Conservation (phyloP, 306 rosid species). For the Pterocarpus santalinus region DNA sequence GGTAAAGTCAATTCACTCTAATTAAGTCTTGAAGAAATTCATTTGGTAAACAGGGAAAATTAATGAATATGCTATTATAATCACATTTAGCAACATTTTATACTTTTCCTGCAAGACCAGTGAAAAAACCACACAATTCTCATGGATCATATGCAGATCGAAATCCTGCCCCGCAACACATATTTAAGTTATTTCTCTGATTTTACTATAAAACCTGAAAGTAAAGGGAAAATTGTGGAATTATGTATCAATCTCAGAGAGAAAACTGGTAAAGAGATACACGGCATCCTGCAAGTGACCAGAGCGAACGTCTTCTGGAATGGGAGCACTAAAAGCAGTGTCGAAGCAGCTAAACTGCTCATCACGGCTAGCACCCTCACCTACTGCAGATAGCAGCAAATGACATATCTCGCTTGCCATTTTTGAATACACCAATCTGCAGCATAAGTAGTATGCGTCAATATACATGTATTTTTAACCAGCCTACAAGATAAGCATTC, state of each 20-base stretch:
- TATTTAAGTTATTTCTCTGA: constrained; percentile 27
- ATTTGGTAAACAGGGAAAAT: constrained; percentile 11
- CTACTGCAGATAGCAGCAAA: constrained; percentile 69
- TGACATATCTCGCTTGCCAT: constrained; percentile 83
- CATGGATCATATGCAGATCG: constrained; percentile 19
- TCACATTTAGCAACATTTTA: constrained; percentile 14
- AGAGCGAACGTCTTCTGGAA: constrained; percentile 83
- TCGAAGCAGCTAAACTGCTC: constrained; percentile 81
- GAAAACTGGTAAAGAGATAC: constrained; percentile 76
- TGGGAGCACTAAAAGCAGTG: constrained; percentile 78
- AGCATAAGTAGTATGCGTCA: constrained; percentile 34
- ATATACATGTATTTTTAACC: not conserved
- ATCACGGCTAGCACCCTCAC: constrained; percentile 73
- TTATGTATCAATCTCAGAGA: constrained; percentile 76
- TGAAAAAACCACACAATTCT: not conserved
- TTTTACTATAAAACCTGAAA: not conserved
- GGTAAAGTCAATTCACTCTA: not conserved
- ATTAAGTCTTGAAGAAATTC: constrained; percentile 6
- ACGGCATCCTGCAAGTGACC: constrained; percentile 85
- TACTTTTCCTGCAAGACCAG: constrained; percentile 21
- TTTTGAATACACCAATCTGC: constrained; percentile 86
- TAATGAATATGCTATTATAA: constrained; percentile 29
- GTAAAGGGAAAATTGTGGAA: constrained; percentile 22
- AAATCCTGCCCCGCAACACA: constrained; percentile 38
- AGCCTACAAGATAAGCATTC: constrained; percentile 22